Base-by-base conservation (phyloP, 139 green algal species). In the Chara braunii region DNA sequence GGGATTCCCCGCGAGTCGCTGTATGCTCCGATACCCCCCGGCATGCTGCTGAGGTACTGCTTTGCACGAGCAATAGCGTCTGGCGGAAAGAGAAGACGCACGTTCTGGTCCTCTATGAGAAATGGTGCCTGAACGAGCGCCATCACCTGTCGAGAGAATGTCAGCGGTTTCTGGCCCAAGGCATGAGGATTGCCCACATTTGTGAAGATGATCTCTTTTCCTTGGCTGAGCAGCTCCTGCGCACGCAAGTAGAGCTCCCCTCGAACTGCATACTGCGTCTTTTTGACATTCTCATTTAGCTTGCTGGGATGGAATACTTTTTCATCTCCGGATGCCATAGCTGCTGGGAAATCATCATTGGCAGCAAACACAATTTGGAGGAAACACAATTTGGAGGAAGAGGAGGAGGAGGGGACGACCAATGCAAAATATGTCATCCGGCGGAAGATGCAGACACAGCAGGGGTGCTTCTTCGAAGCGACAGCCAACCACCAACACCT, bases 181-280 rank as follows among this genome's bases (percentile, higher is more conserved):
- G 86, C 74, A 43, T 96, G 90, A 37, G 90, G 90, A 74, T 96
- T 96, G 52, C 91, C 91, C 34, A 97, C 88, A 55, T 96, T 96
- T 11, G 90, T 96, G 83, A 94, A 94, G 56, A 94, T 95, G 35
- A 96, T 91, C 37, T 95, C 85, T 68, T 85, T 87, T 40, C 90
- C 89, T 44, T 83, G 56, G 31, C 81, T 75, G 23, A 81, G 71
- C 40, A 97, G 78, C 78, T 96, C 79, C 51, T 88, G 79, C 1
- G 82, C 92, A 33, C 84, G 82, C 3, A 89, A 73, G 50, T 94
- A 95, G 2, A 98, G 80, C 70, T 97, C 92, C 26, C 92, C 91
- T 37, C 88, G 81, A 33, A 97, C 89, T 23, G 87, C 89, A 53
- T 93, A 95, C 78, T 89, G 71, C 11, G 81, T 85, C 60, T 86